phyloP scores from a whole-genome alignment of 768 basidiomycete species.

The Chalciporus pseudorubinellus region DNA sequence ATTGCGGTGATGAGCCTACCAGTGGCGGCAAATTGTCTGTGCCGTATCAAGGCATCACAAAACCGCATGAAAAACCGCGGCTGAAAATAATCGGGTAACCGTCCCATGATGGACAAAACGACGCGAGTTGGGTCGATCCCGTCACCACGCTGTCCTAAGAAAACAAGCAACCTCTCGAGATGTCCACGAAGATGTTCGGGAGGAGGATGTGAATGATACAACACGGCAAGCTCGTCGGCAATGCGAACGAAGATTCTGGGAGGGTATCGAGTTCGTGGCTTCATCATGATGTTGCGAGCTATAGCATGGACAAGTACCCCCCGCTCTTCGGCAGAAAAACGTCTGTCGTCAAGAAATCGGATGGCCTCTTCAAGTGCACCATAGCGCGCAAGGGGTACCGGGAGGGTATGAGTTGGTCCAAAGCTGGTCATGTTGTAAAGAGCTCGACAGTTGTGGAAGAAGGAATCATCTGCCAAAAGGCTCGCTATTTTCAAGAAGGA shows the following conservation, averaged over 20 bases:
- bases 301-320: constrained; percentile 40
- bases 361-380: constrained; percentile 28
- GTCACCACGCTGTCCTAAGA: constrained; percentile 39
- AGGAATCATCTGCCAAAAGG: constrained; percentile 33
- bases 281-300: constrained; percentile 36
- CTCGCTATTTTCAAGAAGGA: constrained; percentile 48
- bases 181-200: constrained; percentile 39
- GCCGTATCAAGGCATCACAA: constrained; percentile 39
- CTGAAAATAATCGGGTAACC: constrained; percentile 40
- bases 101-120: constrained; percentile 38
- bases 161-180: constrained; percentile 44
- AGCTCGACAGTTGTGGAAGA: constrained; percentile 38
- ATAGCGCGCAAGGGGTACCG: constrained; percentile 27
- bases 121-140: constrained; percentile 37
- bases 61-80: constrained; percentile 35
- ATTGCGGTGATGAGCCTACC: constrained; percentile 28
- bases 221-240: constrained; percentile 31
- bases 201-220: constrained; percentile 38
- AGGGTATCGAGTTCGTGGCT: constrained; percentile 32
- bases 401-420: constrained; percentile 29
- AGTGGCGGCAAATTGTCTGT: constrained; percentile 39
- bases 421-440: constrained; percentile 31
- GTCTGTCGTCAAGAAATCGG: constrained; percentile 33
- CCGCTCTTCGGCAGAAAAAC: constrained; percentile 30
- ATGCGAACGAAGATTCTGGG: constrained; percentile 33